Evolutionary conservation across 2,329 filamentous ascomycete species (phyloP), one percentile per base, ranked within the genome.

Genomic region (Hansfordia pulvinata): DNA sequence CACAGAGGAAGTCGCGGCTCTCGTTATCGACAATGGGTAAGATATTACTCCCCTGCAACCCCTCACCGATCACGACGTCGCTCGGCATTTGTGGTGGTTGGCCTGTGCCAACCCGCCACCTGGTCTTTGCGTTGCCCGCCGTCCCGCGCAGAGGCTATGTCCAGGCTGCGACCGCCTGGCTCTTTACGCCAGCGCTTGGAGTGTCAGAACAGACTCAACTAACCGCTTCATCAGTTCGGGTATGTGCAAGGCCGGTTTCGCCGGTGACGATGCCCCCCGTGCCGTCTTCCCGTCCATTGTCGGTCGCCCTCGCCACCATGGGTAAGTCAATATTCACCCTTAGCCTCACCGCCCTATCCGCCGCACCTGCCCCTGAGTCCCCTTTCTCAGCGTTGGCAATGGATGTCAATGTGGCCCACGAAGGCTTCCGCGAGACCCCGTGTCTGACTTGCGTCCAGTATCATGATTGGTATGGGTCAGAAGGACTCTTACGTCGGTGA

Each of bases 1-100:
- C 65, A 63, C 58, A 96, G 90, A 98, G 76, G 90, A 98, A 84
- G 90, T 98, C 67, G 90, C 90, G 64, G 90, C 90, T 65, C 86
- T 98, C 83, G 90, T 98, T 67, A 96, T 98, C 70, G 90, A 98
- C 86, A 98, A 98, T 96, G 90, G 90, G 90, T 98, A 88, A 83
- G 86, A n/a, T n/a, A n/a, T n/a, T n/a, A n/a, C 69, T 64, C 46
- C 41, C 45, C 44, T 46, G 38, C 32, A 32, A 33, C 39, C 36
- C 34, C 36, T 57, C 52, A 54, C 53, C 53, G 50, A 50, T 54
- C n/a, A n/a, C n/a, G n/a, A n/a, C n/a, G n/a, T n/a, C n/a, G n/a
- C n/a, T n/a, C n/a, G n/a, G n/a, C n/a, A n/a, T n/a, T n/a, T n/a
- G n/a, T n/a, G n/a, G n/a, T n/a, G n/a, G n/a, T n/a, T n/a, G n/a